Percentiles rank a stretch among this genome's conserved stretches.
These are phyloP conservation scores for Fusarium hainanense DNA, from an alignment of 2,329 filamentous ascomycete genomes.

Conservation along the genomic window DNA sequence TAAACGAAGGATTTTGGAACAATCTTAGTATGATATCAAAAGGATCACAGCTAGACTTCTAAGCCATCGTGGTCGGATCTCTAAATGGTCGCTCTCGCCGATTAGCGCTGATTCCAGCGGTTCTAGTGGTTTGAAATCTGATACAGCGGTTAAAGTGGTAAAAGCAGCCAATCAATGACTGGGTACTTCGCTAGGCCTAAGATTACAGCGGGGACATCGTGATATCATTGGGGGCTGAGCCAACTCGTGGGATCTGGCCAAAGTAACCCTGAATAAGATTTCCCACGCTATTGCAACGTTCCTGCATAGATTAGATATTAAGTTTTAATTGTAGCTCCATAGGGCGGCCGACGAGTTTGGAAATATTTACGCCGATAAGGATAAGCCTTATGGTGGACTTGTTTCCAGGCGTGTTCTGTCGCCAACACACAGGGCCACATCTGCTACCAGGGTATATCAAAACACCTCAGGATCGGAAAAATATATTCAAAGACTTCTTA, in stretches of 20 bases:
- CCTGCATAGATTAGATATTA: not conserved
- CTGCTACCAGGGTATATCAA: too few relatives aligned
- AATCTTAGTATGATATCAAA: rapidly evolving
- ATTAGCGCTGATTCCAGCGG: not conserved
- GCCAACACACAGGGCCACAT: too few relatives aligned
- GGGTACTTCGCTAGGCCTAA: too few relatives aligned
- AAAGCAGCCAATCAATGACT: too few relatives aligned
- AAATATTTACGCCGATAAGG: not conserved
- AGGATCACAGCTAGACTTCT: rapidly evolving
- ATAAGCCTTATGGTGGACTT: not conserved
- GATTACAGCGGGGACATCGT: too few relatives aligned
- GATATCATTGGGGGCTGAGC: not conserved
- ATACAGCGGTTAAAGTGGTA: too few relatives aligned
- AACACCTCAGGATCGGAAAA: too few relatives aligned
- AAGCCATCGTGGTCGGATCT: not conserved
- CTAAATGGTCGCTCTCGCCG: not conserved
- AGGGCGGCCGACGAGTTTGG: not conserved
- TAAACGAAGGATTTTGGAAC: not conserved
- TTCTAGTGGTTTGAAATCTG: not conserved
- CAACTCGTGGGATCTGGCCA: rapidly evolving
- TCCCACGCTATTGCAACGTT: not conserved
- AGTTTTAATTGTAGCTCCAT: not conserved
- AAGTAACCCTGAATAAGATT: not conserved
- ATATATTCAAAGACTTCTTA: too few relatives aligned
- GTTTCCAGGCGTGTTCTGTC: too few relatives aligned